A percentile compares a stretch with the other conserved stretches of the same genome.
phyloP scores from a whole-genome alignment of 2,329 filamentous ascomycete genomes.

The Thelonectria olida region DNA sequence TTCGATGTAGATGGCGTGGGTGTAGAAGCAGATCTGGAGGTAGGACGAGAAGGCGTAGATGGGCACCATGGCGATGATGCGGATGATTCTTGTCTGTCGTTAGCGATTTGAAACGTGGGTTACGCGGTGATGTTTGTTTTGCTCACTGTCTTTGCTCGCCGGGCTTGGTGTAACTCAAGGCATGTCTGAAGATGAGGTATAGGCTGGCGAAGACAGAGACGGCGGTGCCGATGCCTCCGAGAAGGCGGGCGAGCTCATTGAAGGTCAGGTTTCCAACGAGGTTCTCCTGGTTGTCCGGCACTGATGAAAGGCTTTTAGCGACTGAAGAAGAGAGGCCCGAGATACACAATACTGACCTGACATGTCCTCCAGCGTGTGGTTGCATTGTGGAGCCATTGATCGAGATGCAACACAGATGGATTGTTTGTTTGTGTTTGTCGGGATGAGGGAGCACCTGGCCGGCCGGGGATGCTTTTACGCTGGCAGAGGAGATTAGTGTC shows the following conservation, averaged over 20 bases:
- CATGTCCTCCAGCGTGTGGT: constrained; percentile 15
- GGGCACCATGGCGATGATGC: constrained; percentile 88
- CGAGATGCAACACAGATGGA: too few species aligned
- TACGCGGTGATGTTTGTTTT: not conserved
- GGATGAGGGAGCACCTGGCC: not conserved
- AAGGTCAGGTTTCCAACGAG: constrained; percentile 62
- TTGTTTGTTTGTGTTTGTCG: not conserved
- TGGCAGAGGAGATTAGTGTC: too few species aligned
- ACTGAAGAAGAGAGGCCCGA: not conserved
- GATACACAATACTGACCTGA: not conserved
- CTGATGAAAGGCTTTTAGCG: not conserved
- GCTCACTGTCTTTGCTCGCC: constrained; percentile 66
- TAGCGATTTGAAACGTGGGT: not conserved
- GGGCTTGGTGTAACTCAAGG: constrained; percentile 68
- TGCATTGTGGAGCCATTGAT: constrained; percentile 13
- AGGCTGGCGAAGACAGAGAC: constrained; percentile 63
- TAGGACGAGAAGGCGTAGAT: constrained; percentile 81
- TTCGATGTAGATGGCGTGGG: constrained; percentile 81
- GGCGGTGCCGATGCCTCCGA: constrained; percentile 58
- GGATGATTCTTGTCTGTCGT: constrained; percentile 83
- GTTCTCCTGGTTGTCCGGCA: constrained; percentile 16
- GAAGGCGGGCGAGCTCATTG: constrained; percentile 62
- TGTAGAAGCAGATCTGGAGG: constrained; percentile 78
- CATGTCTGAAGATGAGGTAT: constrained; percentile 68
- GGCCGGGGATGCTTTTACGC: too few species aligned